These are phyloP conservation scores for Talaromyces funiculosus DNA, from an alignment of 2,329 filamentous ascomycete species.

Conservation along the genomic window DNA sequence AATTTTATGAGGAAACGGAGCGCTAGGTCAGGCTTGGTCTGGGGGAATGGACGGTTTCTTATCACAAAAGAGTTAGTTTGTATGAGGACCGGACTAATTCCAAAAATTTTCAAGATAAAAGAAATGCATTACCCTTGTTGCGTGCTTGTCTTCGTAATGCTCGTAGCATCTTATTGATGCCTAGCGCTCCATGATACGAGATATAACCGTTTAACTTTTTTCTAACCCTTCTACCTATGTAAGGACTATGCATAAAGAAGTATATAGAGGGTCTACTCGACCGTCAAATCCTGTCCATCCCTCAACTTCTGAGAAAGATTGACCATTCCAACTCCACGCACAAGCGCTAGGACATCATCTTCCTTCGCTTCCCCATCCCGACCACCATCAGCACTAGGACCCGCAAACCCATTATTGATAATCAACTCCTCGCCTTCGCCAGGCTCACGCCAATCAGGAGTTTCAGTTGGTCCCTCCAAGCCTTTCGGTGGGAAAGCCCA, in stretches of 20 bases:
- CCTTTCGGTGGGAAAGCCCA: constrained; percentile 83
- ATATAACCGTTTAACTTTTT: no score
- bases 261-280: background rate
- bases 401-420: constrained; percentile 31
- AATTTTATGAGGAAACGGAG: constrained; percentile 7
- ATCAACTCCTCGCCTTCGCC: constrained; percentile 35
- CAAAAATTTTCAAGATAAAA: background rate
- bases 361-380: constrained; percentile 16
- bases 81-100: background rate
- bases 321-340: constrained; percentile 32
- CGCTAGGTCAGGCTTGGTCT: background rate
- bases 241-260: background rate
- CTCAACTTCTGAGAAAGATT: constrained; percentile 22
- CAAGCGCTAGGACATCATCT: constrained; percentile 24
- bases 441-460: constrained; percentile 44
- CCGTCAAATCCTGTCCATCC: constrained; percentile 7
- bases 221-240: background rate
- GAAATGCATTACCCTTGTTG: background rate
- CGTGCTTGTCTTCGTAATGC: background rate
- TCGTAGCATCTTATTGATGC: no score
- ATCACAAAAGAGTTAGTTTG: background rate
- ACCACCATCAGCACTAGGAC: constrained; percentile 16
- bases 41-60: background rate
- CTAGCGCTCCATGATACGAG: no score
- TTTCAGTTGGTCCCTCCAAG: constrained; percentile 63